Conservation (phyloP, 805 yeast species). For the Zygoascus flipseniorum region DNA sequence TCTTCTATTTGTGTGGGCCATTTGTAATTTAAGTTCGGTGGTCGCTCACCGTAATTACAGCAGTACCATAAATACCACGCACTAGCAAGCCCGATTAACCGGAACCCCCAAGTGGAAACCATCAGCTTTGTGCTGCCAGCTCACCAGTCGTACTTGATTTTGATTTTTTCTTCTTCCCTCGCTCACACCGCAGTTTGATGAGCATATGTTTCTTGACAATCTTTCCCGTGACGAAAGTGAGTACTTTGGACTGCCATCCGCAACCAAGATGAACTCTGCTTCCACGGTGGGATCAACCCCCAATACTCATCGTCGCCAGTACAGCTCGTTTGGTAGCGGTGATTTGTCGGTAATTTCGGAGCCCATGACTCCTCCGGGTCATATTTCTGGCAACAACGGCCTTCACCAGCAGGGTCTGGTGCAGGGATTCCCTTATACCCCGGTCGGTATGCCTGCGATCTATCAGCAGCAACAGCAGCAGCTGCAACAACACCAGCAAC, state of each 20-base stretch:
- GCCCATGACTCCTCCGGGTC: slow-evolving; percentile 11
- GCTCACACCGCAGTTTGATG: not conserved
- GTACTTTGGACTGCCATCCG: not conserved
- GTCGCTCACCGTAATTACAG: not conserved
- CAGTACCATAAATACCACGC: not conserved
- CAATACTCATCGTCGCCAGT: slow-evolving; percentile 5
- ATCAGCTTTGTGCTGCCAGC: too few relatives aligned
- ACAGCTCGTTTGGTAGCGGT: slow-evolving; percentile 10
- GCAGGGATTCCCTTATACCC: not conserved
- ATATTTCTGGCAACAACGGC: not conserved
- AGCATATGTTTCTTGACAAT: slow-evolving; percentile 2
- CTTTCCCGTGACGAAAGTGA: not conserved
- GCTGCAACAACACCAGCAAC: slow-evolving; percentile 3
- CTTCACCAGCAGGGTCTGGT: not conserved
- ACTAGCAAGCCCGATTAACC: not conserved
- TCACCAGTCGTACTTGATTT: too few relatives aligned
- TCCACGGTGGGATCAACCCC: not conserved
- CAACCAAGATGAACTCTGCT: not conserved
- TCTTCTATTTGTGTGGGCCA: too few relatives aligned
- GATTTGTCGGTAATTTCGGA: slow-evolving; percentile 4
- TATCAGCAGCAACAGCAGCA: not conserved
- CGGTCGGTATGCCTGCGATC: not conserved
- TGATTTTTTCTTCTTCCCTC: not conserved
- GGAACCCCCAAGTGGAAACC: not conserved
- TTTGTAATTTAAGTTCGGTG: not conserved